phyloP scores from a whole-genome alignment of 345 rosid genomes.

The Eucalyptus paniculata region DNA sequence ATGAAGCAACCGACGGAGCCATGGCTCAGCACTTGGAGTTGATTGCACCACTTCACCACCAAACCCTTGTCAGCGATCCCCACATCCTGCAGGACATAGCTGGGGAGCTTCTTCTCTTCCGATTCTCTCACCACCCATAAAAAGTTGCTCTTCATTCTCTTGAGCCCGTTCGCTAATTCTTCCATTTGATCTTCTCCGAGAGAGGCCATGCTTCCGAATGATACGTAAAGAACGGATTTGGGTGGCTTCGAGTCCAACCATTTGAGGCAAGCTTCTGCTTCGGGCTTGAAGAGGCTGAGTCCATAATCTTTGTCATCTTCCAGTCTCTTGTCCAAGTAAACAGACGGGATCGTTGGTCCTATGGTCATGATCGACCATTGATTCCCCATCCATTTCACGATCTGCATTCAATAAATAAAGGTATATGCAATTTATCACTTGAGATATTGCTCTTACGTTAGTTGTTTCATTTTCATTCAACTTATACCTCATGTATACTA shows the following conservation, averaged over 20 bases:
- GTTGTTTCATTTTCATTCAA: background rate
- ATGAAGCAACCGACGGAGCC: constrained; percentile 44
- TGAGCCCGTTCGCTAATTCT: background rate
- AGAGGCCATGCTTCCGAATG: constrained; percentile 41
- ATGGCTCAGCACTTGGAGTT: constrained; percentile 41
- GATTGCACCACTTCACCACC: constrained; percentile 42
- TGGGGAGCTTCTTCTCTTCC: too few relatives aligned
- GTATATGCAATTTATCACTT: background rate
- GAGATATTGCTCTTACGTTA: background rate
- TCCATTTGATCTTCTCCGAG: constrained; percentile 39
- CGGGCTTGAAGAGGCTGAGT: constrained; percentile 24
- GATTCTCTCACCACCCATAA: too few relatives aligned
- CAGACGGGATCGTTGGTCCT: constrained; percentile 47
- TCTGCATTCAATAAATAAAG: background rate
- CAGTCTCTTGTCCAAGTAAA: constrained; percentile 32
- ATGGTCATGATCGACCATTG: constrained; percentile 25
- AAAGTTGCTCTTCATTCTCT: too few relatives aligned
- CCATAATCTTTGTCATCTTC: constrained; percentile 43
- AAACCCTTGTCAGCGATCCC: constrained; percentile 10
- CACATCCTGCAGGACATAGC: too few relatives aligned
- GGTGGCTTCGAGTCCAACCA: constrained; percentile 34
- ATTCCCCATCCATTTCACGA: constrained; percentile 26
- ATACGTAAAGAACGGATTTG: constrained; percentile 34
- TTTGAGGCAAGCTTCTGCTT: constrained; percentile 10
- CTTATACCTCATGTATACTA: background rate